phyloP scores from a whole-genome alignment of 2,329 filamentous ascomycete species.

The Fusarium compactum region DNA sequence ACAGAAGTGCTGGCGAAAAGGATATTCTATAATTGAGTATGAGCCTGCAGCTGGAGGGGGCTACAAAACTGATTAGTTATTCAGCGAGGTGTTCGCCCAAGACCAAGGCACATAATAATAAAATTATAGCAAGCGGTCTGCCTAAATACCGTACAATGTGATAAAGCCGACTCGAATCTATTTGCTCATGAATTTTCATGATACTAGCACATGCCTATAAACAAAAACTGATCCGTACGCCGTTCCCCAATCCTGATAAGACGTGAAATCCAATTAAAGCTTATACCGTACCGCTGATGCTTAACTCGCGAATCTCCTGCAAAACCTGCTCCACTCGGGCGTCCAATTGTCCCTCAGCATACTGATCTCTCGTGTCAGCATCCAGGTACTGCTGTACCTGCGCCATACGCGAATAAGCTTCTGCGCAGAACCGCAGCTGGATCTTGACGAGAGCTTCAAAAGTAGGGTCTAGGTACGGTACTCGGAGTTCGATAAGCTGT shows the following conservation, averaged over 20 bases:
- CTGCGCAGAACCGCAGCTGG: constrained; percentile 95
- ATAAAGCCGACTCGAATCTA: constrained; percentile 37
- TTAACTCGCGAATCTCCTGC: constrained; percentile 96
- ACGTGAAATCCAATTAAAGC: constrained; percentile 8
- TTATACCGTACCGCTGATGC: constrained; percentile 81
- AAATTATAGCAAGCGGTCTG: constrained; percentile 3
- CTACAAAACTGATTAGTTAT: not conserved
- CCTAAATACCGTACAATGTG: not conserved
- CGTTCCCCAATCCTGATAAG: constrained; percentile 37
- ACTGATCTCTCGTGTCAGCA: constrained; percentile 94
- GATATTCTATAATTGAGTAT: not conserved
- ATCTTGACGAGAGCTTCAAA: constrained; percentile 99
- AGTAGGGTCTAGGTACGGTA: constrained; percentile 95
- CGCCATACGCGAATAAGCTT: constrained; percentile 97
- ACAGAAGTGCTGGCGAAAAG: no score
- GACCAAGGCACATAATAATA: constrained; percentile 1
- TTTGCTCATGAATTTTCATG: constrained; percentile 41
- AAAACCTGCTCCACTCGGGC: constrained; percentile 93
- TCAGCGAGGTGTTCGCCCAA: not conserved
- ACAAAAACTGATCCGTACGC: constrained; percentile 47
- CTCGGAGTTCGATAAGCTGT: constrained; percentile 94
- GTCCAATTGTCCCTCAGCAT: constrained; percentile 92
- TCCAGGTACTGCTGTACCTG: constrained; percentile 99
- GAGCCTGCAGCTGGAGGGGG: not conserved
- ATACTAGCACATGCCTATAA: constrained; percentile 46